phyloP scores from a whole-genome alignment of 257 asterid genomes.

The Nyctanthes arbortristis region DNA sequence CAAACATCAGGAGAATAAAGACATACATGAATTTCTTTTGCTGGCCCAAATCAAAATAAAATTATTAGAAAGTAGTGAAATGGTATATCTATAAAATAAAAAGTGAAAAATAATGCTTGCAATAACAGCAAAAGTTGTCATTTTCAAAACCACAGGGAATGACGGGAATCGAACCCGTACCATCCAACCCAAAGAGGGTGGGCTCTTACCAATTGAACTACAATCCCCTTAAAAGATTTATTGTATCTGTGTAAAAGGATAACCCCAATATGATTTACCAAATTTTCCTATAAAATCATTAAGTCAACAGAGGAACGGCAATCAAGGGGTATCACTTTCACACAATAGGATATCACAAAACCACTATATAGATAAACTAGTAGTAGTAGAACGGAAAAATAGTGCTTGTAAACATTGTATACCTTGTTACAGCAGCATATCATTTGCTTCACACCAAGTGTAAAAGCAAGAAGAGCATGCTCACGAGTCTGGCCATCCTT shows the following conservation, averaged over 20 bases:
- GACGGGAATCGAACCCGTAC: slow-evolving; percentile 38
- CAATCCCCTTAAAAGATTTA: slow-evolving; percentile 22
- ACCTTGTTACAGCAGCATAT: slow-evolving; percentile 81
- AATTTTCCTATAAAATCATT: neutral
- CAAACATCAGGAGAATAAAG: no score
- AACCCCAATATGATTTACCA: slow-evolving; percentile 21
- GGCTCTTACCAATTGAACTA: slow-evolving; percentile 36
- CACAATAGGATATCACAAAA: neutral
- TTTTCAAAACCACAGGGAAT: slow-evolving; percentile 11
- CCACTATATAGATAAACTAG: neutral
- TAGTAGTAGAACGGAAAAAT: neutral
- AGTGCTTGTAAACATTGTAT: neutral
- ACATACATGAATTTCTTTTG: no score
- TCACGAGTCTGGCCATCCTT: slow-evolving; percentile 93
- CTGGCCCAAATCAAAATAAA: no score
- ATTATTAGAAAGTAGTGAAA: no score
- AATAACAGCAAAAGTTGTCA: no score
- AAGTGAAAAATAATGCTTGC: neutral
- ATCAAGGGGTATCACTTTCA: slow-evolving; percentile 25
- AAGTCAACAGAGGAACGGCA: slow-evolving; percentile 19
- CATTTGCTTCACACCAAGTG: slow-evolving; percentile 83
- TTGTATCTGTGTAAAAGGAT: slow-evolving; percentile 10
- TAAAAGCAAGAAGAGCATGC: slow-evolving; percentile 79
- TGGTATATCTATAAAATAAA: no score
- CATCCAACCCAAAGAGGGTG: slow-evolving; percentile 27